phyloP scores from a whole-genome alignment of 257 asterid species.

The Solanum pimpinellifolium region DNA sequence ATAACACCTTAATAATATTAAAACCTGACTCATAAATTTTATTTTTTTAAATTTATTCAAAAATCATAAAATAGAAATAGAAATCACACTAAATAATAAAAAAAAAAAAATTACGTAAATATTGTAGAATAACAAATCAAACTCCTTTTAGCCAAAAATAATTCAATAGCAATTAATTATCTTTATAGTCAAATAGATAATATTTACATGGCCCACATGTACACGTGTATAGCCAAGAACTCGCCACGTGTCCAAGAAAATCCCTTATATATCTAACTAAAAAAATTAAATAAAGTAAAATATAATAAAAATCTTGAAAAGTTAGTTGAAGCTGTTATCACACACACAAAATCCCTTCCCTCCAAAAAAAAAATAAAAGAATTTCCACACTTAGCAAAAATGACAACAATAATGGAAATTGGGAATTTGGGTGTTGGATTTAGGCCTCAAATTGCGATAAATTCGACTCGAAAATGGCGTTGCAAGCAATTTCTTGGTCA shows the following conservation, averaged over 20 bases:
- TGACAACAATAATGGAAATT: slow-evolving; percentile 16
- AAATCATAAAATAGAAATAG: too few species aligned
- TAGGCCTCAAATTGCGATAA: not conserved
- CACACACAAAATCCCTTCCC: not conserved
- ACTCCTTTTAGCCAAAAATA: not conserved
- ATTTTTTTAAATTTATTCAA: too few species aligned
- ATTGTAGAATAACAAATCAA: not conserved
- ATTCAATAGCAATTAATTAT: not conserved
- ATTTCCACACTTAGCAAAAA: not conserved
- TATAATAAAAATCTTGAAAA: not conserved
- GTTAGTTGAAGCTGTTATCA: not conserved
- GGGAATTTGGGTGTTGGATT: slow-evolving; percentile 11
- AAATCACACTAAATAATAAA: not conserved
- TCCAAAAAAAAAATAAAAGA: not conserved
- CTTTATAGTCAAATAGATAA: not conserved
- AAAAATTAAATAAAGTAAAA: not conserved
- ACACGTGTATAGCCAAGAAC: not conserved
- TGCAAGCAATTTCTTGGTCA: not conserved
- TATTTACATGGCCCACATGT: not conserved
- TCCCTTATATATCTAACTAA: not conserved
- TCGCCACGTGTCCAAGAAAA: not conserved
- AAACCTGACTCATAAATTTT: too few species aligned
- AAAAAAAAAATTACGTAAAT: not conserved
- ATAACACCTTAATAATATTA: too few species aligned
- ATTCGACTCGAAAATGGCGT: not conserved